Percentiles rank a stretch among this genome's conserved stretches.
Conservation (phyloP, 495 filamentous ascomycete species). For the Hyaloscypha variabilis region DNA sequence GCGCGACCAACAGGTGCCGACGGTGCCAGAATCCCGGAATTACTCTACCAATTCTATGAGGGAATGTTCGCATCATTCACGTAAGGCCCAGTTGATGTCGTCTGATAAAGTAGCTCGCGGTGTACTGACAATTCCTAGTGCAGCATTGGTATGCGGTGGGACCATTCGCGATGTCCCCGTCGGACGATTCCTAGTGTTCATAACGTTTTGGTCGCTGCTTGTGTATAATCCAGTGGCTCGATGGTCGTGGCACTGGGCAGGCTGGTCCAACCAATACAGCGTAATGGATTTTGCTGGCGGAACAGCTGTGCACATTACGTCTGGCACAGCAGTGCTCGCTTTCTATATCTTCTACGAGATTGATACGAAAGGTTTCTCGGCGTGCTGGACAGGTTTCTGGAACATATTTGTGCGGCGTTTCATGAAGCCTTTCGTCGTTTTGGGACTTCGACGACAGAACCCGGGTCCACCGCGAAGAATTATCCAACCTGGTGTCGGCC, state of each 20-base stretch:
- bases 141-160: neutral
- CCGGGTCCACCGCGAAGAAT: neutral
- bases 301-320: neutral
- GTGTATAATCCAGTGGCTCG: neutral
- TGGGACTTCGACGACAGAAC: neutral
- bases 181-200: constrained; percentile 2
- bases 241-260: neutral
- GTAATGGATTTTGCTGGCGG: constrained; percentile 2
- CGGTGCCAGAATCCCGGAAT: neutral
- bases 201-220: neutral
- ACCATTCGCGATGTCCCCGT: neutral
- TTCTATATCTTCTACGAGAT: neutral
- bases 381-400: neutral
- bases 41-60: constrained; percentile 1
- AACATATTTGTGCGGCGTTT: neutral
- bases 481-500: neutral
- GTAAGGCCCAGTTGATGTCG: neutral
- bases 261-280: neutral
- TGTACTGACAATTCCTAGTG: neutral
- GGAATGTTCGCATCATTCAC: constrained; percentile 7
- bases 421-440: neutral
- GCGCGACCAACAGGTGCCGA: neutral
- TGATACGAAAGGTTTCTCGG: neutral
- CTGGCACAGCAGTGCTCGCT: neutral
- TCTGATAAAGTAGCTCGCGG: neutral